These are phyloP conservation scores for Kurtzmaniella quercitrusa DNA, from an alignment of 1,139 yeast species.

Conservation along the genomic window DNA sequence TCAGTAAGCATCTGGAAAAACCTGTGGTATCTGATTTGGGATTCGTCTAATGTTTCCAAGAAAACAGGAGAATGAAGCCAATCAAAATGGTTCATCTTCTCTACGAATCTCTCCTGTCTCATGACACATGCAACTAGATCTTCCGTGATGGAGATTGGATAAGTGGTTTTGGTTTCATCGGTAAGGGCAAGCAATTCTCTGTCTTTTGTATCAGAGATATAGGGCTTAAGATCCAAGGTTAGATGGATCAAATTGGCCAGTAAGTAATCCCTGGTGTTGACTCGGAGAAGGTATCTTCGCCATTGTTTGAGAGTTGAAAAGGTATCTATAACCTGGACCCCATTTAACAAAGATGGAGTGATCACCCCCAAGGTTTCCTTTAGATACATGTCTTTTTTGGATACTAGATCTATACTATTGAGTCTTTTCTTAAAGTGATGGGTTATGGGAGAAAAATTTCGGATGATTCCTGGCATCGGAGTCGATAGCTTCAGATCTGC, in stretches of 20 bases:
- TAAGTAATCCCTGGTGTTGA: background rate
- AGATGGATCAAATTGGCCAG: background rate
- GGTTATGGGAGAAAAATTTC: background rate
- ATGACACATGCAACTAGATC: constrained; percentile 29
- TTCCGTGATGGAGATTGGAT: constrained; percentile 14
- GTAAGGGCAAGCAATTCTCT: background rate
- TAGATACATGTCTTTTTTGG: background rate
- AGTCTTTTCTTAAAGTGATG: background rate
- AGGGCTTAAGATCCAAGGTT: background rate
- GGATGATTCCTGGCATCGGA: background rate
- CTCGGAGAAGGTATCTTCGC: background rate
- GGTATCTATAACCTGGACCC: background rate
- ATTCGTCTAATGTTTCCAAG: constrained; percentile 16
- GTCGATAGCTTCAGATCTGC: constrained; percentile 12
- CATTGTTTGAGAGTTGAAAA: background rate
- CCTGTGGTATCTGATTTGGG: constrained; percentile 21
- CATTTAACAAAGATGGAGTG: background rate
- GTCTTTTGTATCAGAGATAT: background rate
- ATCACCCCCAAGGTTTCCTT: background rate
- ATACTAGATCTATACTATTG: background rate
- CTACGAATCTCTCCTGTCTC: constrained; percentile 29
- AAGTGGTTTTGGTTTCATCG: background rate
- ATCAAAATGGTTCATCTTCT: constrained; percentile 24
- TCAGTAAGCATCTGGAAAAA: constrained; percentile 19
- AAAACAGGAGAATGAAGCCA: constrained; percentile 24